These are phyloP conservation scores for Achaetomium macrosporum DNA, from an alignment of 2,329 filamentous ascomycete genomes.

Conservation along the genomic window DNA sequence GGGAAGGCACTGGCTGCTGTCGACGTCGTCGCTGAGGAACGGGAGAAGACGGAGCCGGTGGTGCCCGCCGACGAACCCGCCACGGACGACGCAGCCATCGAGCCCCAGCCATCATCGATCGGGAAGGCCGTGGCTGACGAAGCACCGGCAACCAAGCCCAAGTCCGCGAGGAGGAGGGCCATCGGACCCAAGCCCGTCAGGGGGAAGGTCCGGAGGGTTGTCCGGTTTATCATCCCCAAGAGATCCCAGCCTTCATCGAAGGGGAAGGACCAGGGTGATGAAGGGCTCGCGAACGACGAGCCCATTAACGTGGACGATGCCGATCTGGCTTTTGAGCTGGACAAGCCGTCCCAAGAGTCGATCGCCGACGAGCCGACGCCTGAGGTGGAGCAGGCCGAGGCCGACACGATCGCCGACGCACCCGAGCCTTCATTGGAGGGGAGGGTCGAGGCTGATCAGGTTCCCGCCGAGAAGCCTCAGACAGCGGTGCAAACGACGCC, in stretches of 20 bases:
- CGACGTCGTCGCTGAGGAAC: no score
- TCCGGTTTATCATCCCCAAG: neutral
- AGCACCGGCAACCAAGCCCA: neutral
- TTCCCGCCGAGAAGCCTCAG: neutral
- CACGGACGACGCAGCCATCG: neutral
- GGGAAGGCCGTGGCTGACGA: neutral
- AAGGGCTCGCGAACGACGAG: neutral
- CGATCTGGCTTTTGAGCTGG: no score
- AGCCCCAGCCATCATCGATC: neutral
- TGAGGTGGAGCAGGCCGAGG: slow-evolving; percentile 3
- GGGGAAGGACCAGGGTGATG: neutral
- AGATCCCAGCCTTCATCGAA: slow-evolving; percentile 4
- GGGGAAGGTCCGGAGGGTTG: neutral
- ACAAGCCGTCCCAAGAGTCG: neutral
- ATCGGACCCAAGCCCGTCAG: neutral
- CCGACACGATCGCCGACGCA: neutral
- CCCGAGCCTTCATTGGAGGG: neutral
- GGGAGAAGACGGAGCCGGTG: no score
- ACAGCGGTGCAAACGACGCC: no score
- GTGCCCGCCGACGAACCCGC: no score
- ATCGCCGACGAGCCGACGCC: neutral
- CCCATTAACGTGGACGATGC: no score
- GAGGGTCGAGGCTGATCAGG: neutral
- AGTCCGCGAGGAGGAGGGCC: neutral
- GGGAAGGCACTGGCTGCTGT: no score